Evolutionary conservation across 2,329 filamentous ascomycete genomes (phyloP).

Genomic region (Penicillium expansum): DNA sequence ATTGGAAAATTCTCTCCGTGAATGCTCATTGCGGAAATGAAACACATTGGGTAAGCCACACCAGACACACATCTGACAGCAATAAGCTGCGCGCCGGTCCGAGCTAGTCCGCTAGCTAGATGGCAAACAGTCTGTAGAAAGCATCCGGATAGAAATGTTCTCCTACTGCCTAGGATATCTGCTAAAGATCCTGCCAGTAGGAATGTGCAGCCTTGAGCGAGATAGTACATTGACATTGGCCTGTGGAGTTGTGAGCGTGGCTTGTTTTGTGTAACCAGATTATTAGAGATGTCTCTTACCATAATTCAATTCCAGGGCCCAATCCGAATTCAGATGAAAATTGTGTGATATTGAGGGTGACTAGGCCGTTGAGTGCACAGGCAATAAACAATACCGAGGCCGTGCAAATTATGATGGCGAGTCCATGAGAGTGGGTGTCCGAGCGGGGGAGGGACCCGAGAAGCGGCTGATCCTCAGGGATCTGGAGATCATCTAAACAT

Average conservation of each 20-base stretch:
- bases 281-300: neutral
- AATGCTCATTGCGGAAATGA: conserved; percentile 9
- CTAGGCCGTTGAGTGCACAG: neutral
- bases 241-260: neutral
- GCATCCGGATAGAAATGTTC: conserved; percentile 5
- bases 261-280: neutral
- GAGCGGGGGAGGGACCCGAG: neutral
- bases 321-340: neutral
- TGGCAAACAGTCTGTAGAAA: conserved; percentile 3
- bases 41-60: conserved; percentile 8
- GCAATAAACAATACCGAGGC: neutral
- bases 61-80: conserved; percentile 5
- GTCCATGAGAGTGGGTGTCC: neutral
- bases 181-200: conserved; percentile 11
- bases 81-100: conserved; percentile 3
- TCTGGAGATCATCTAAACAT: neutral
- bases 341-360: neutral
- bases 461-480: conserved; percentile 7
- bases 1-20: conserved; percentile 32
- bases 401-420: conserved; percentile 1
- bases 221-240: conserved; percentile 7
- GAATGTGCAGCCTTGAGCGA: conserved; percentile 10
- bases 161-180: conserved; percentile 10
- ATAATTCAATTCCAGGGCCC: conserved; percentile 1
- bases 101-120: neutral